Evolutionary conservation across 2,329 filamentous ascomycete genomes (phyloP), one percentile per base, ranked within the genome.

Genomic region (Metarhizium rileyi): DNA sequence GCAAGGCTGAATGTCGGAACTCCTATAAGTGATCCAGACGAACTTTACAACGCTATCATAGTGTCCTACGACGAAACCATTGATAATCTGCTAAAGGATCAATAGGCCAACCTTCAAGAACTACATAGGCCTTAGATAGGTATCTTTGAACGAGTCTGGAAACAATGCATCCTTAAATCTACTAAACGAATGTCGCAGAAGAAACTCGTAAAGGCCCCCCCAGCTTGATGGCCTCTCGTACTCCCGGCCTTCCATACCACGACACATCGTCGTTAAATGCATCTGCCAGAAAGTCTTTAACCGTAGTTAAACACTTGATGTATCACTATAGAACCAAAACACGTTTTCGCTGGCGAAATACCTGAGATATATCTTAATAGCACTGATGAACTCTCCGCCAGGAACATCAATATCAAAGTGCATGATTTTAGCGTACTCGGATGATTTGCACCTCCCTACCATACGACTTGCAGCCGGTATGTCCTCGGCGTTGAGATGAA

Each of bases 31-130:
- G 48, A 51, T 36, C 48, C 53, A 23, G 44, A 48, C 23, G 22
- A 52, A 35, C 49, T 56, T 18, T 56, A 57, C 30, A 43, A 18
- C 1, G 35, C 51, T 6, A 55, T 56, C 4, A 50, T 55, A 30
- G 51, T 44, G 6, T 49, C 54, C 1, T 57, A 50, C 35, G 49
- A 53, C 35, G 50, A 50, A 20, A 38, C 42, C 41, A 50, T 51
- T 18, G 20, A 25, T 12, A n/a, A n/a, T n/a, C n/a, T n/a, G n/a
- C n/a, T n/a, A n/a, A n/a, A n/a, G n/a, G n/a, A n/a, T n/a, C n/a
- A n/a, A n/a, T n/a, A n/a, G n/a, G n/a, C n/a, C n/a, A n/a, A n/a
- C n/a, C n/a, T n/a, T n/a, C n/a, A n/a, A n/a, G n/a, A n/a, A n/a
- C n/a, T n/a, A n/a, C n/a, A n/a, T n/a, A n/a, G n/a, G n/a, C n/a